A percentile compares a stretch with the other conserved stretches of the same genome.
phyloP scores from a whole-genome alignment of 495 filamentous ascomycete species.

The Aspergillus heteromorphus region DNA sequence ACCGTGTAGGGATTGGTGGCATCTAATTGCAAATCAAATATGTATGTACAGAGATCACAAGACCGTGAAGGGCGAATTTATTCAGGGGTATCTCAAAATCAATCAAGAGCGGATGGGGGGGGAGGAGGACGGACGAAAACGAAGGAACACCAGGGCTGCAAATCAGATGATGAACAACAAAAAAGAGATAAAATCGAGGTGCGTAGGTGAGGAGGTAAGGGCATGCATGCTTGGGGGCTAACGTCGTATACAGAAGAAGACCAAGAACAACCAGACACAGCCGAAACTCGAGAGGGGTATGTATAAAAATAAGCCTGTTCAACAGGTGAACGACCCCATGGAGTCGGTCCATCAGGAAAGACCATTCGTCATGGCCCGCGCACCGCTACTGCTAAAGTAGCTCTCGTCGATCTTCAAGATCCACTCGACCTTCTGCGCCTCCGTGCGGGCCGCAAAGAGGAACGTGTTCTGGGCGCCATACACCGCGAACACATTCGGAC shows the following conservation, averaged over 20 bases:
- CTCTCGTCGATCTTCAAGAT: slow-evolving; percentile 71
- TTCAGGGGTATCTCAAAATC: slow-evolving; percentile 35
- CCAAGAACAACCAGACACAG: too few species aligned
- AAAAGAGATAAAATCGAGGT: too few species aligned
- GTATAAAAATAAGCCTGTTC: too few species aligned
- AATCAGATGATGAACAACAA: slow-evolving; percentile 1
- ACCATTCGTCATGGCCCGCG: slow-evolving; percentile 23
- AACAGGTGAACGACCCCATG: neutral
- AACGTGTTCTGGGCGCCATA: slow-evolving; percentile 92
- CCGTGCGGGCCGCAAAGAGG: slow-evolving; percentile 82
- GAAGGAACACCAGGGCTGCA: slow-evolving; percentile 8
- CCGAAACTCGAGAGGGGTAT: too few species aligned
- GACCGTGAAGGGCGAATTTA: slow-evolving; percentile 34
- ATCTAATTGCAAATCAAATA: slow-evolving; percentile 30
- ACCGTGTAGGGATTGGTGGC: slow-evolving; percentile 3
- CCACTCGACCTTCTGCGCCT: slow-evolving; percentile 91
- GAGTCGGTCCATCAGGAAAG: slow-evolving; percentile 9
- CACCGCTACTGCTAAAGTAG: slow-evolving; percentile 44
- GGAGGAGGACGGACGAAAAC: slow-evolving; percentile 8
- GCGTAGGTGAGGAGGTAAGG: too few species aligned
- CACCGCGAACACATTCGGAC: slow-evolving; percentile 79
- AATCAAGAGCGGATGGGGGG: slow-evolving; percentile 13
- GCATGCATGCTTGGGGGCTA: slow-evolving; percentile 19
- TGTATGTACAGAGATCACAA: slow-evolving; percentile 34
- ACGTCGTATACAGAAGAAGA: too few species aligned